A percentile compares a stretch with the other conserved stretches of the same genome.
Conservation (phyloP, 2,329 filamentous ascomycete species). For the Penicillium nordicum region DNA sequence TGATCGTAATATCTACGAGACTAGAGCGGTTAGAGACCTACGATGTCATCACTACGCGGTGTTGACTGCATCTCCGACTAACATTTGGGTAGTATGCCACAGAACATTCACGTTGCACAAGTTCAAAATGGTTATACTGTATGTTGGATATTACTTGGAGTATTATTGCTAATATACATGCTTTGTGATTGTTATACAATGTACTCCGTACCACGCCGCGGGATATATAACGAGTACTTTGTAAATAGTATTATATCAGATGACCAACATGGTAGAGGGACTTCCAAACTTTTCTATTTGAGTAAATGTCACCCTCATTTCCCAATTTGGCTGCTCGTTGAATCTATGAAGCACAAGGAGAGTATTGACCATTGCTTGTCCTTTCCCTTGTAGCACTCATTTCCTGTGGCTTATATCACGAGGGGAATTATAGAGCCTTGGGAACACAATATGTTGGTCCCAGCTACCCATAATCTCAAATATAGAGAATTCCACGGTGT, state of each 20-base stretch:
- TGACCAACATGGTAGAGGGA: too few species aligned
- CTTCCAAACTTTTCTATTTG: background rate
- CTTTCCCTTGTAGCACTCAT: background rate
- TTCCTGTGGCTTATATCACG: background rate
- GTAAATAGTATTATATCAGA: background rate
- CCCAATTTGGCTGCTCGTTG: background rate
- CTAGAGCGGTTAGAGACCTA: background rate
- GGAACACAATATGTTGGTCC: background rate
- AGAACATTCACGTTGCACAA: background rate
- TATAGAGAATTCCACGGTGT: too few species aligned
- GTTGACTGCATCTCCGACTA: constrained; percentile 12
- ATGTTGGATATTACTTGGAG: background rate
- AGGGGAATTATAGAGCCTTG: background rate
- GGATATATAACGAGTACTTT: background rate
- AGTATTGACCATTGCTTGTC: background rate
- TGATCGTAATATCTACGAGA: background rate
- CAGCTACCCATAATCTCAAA: background rate
- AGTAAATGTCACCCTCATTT: background rate
- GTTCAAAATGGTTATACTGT: background rate
- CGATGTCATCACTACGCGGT: constrained; percentile 22
- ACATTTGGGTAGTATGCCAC: background rate
- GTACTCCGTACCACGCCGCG: background rate
- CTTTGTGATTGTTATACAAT: background rate
- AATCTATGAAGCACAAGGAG: background rate
- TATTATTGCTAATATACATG: too few species aligned